phyloP scores from a whole-genome alignment of 2,329 filamentous ascomycete species.

The Phaeoacremonium minimum region DNA sequence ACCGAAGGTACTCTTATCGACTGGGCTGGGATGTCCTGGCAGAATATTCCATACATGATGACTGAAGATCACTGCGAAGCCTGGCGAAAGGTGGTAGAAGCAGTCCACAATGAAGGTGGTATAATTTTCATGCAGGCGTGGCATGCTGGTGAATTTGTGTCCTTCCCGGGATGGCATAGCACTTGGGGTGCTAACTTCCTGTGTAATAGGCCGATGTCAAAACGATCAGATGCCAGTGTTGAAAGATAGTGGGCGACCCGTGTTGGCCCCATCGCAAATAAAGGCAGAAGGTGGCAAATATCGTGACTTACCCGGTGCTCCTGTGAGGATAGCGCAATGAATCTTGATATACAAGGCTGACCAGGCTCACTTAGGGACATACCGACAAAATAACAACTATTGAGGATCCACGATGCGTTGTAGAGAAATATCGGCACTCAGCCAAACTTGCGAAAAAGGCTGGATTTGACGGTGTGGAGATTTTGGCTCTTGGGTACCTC shows the following conservation, averaged over 20 bases:
- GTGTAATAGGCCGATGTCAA: conserved; percentile 3
- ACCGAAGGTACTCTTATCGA: conserved; percentile 7
- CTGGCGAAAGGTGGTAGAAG: conserved; percentile 48
- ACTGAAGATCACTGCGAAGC: conserved; percentile 15
- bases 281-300: conserved; percentile 3
- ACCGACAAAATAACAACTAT: conserved; percentile 5
- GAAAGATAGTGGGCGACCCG: neutral
- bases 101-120: conserved; percentile 47
- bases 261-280: conserved; percentile 2
- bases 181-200: neutral
- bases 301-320: conserved; percentile 3
- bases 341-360: too few relatives aligned
- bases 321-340: too few relatives aligned
- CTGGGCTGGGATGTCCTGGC: conserved; percentile 1
- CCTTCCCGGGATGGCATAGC: too few relatives aligned
- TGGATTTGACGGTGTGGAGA: conserved; percentile 44
- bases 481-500: conserved; percentile 9
- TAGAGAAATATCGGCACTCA: conserved; percentile 12
- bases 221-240: conserved; percentile 3
- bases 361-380: too few relatives aligned
- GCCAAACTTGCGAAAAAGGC: conserved; percentile 19
- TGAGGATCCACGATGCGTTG: conserved; percentile 3
- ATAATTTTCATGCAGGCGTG: conserved; percentile 52
- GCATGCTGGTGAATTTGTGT: conserved; percentile 29
- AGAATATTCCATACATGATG: conserved; percentile 5